phyloP scores from a whole-genome alignment of 1,139 yeast genomes.

The Saccharomyces hybrid region DNA sequence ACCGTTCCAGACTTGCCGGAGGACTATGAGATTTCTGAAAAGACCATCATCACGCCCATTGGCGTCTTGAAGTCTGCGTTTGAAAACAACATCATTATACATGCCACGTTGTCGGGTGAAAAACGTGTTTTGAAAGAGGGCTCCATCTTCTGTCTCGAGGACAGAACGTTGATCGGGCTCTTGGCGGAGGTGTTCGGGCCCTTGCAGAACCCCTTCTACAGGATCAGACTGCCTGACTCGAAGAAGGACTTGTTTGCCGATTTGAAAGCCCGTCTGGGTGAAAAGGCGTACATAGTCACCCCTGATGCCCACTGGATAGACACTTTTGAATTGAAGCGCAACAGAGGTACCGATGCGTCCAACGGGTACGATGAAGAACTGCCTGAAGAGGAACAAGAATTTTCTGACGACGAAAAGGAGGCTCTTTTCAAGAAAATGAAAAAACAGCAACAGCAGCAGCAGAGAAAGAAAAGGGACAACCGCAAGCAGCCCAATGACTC shows the following conservation, averaged over 20 bases:
- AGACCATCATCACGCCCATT: constrained; percentile 60
- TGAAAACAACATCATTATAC: constrained; percentile 63
- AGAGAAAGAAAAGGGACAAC: constrained; percentile 5
- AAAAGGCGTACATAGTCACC: constrained; percentile 67
- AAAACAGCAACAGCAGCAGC: constrained; percentile 33
- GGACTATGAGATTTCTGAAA: constrained; percentile 49
- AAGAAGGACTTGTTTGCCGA: constrained; percentile 35
- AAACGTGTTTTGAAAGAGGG: constrained; percentile 75
- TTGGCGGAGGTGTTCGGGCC: constrained; percentile 88
- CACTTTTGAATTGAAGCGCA: constrained; percentile 59
- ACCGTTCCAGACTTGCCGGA: constrained; percentile 61
- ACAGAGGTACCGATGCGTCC: constrained; percentile 91
- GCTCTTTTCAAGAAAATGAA: constrained; percentile 37
- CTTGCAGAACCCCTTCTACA: constrained; percentile 72
- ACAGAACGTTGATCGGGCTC: constrained; percentile 67
- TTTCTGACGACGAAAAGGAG: constrained; percentile 87
- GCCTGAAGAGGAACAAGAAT: constrained; percentile 89
- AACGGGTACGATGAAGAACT: constrained; percentile 92
- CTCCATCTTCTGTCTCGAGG: constrained; percentile 71
- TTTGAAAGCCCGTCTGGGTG: constrained; percentile 45
- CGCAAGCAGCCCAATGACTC: background rate
- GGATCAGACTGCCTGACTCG: constrained; percentile 52
- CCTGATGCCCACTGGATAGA: constrained; percentile 72
- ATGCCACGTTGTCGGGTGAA: constrained; percentile 77
- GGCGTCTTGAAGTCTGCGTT: constrained; percentile 69